Percentiles rank a stretch among this genome's conserved stretches.
These are phyloP conservation scores for Macaranga tanarius DNA, from an alignment of 441 rosid genomes.

Conservation along the genomic window DNA sequence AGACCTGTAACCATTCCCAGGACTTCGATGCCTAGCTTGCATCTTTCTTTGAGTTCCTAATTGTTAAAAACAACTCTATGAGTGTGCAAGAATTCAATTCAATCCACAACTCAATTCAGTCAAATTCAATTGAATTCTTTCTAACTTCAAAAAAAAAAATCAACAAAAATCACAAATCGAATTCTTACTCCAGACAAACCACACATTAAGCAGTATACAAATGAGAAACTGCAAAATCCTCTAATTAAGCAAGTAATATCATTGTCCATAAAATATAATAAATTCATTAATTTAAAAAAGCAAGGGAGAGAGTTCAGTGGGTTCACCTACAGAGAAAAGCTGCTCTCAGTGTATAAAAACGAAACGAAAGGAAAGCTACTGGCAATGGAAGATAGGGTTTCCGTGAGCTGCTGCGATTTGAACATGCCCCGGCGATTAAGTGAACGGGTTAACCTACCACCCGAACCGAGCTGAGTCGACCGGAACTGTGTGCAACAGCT, in stretches of 20 bases:
- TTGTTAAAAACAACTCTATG: not conserved
- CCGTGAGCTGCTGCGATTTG: not conserved
- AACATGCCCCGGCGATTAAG: not conserved
- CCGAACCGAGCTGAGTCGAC: not conserved
- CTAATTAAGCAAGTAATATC: no score
- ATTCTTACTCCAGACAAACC: no score
- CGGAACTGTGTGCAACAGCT: no score
- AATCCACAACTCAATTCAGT: no score
- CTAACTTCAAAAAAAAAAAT: no score
- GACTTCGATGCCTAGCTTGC: constrained; percentile 85
- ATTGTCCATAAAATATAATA: no score
- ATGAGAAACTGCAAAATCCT: no score
- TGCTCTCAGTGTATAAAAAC: not conserved
- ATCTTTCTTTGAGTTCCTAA: constrained; percentile 38
- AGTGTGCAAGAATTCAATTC: not conserved
- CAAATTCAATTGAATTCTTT: no score
- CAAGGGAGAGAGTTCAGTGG: no score
- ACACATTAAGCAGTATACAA: no score
- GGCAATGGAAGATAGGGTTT: not conserved
- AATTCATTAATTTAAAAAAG: no score
- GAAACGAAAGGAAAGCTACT: not conserved
- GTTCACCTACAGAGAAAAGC: not conserved
- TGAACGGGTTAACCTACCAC: not conserved
- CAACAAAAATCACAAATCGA: no score
- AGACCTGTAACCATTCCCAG: constrained; percentile 87